Evolutionary conservation across 2,329 filamentous ascomycete genomes (phyloP).

Genomic region (Xenoacremonium recifei): DNA sequence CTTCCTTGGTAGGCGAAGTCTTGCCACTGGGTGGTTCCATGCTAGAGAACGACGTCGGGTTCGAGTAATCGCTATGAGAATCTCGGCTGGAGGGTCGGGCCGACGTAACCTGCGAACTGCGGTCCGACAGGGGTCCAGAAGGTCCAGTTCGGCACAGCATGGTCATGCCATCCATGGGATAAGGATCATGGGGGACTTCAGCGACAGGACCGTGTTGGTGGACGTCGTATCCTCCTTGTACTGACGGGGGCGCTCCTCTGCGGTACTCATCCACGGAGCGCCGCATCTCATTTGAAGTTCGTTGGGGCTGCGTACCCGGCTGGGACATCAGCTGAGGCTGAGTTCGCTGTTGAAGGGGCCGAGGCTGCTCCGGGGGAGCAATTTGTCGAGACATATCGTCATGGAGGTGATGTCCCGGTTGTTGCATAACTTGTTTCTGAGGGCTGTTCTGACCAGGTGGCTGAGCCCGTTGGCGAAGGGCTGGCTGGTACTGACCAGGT

Average conservation of each 20-base stretch:
- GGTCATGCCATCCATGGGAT: constrained; percentile 94
- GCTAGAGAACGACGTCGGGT: constrained; percentile 85
- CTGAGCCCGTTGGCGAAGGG: constrained; percentile 16
- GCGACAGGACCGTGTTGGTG: constrained; percentile 62
- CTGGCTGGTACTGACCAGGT: neutral
- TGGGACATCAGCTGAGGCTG: constrained; percentile 9
- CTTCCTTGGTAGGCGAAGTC: constrained; percentile 70
- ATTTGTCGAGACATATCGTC: constrained; percentile 10
- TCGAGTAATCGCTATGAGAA: constrained; percentile 87
- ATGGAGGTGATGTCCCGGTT: constrained; percentile 2
- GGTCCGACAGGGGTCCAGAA: constrained; percentile 62
- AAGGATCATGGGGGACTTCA: constrained; percentile 84
- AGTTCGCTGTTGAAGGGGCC: constrained; percentile 9
- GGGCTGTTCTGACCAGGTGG: constrained; percentile 8
- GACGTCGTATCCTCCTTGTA: constrained; percentile 37
- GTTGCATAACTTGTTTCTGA: constrained; percentile 4
- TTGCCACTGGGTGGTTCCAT: constrained; percentile 75
- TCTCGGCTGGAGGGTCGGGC: constrained; percentile 80
- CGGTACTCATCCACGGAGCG: constrained; percentile 24
- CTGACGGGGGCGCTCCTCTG: constrained; percentile 16
- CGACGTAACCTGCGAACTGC: constrained; percentile 49
- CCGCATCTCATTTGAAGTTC: constrained; percentile 22
- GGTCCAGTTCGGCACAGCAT: constrained; percentile 86
- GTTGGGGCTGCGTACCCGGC: constrained; percentile 7
- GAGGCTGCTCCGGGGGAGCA: constrained; percentile 9